Base-by-base conservation (phyloP, 129 eudicot species). In the Mikania micrantha region DNA sequence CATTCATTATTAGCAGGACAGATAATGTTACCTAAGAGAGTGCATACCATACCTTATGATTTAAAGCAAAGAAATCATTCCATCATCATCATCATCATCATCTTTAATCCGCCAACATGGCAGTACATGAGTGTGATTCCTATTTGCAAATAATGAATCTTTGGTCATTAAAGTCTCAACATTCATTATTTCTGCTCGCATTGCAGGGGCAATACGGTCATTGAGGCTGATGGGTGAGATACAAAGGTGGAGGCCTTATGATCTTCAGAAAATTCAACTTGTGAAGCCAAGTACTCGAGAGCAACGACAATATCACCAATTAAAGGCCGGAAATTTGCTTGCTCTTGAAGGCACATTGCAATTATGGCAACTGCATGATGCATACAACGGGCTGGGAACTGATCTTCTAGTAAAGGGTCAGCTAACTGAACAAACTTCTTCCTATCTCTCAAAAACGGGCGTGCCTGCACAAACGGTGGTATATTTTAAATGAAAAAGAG, bases 261-360 rank as follows among this genome's bases (percentile, higher is more conserved):
- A 4, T 76, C 54, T 19, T 79, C 85, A 22, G 73, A 67, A 31
- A 59, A 69, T 15, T 87, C 81, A 35, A 84, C 84, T 68, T 87
- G 95, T 39, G 89, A 72, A 11, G 73, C 85, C 35, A 91, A 76
- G 69, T 80, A 91, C 39, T 91, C 97, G 0, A 91, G 93, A 2
- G 97, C 97, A 44, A 81, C 82, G 48, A 85, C 93, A 5, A 91
- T 83, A 47, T 91, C 97, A 48, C 85, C 77, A 25, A 91, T 81
- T 52, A 75, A 69, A 29, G 97, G 97, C 9, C 97, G 85, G 54
- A 81, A 81, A 53, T 72, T 70, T 8, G 96, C 86, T 77, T 83
- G 86, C 67, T 91, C 96, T 60, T 88, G 91, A 9, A 91, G 84
- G 62, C 95, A 91, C 95, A 91, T 87, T 45, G 89, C 79, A 8